Percentiles rank a stretch among this genome's conserved stretches.
These are phyloP conservation scores for Fusarium irregulare DNA, from an alignment of 2,329 filamentous ascomycete species.

Conservation along the genomic window DNA sequence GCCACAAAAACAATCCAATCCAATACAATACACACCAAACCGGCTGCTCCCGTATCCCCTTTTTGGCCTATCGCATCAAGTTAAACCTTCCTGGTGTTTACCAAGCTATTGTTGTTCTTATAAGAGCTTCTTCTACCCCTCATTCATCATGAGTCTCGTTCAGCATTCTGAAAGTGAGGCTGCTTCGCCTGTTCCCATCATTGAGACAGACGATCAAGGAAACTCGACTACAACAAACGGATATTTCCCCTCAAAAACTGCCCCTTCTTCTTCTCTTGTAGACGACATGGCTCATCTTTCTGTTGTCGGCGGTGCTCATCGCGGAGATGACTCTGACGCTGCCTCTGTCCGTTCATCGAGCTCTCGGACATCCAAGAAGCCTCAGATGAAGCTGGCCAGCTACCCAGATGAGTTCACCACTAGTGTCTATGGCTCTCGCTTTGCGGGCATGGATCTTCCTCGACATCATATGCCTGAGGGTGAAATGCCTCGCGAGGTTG, in stretches of 20 bases:
- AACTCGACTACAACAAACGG: conserved; percentile 44
- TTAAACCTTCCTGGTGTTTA: conserved; percentile 1
- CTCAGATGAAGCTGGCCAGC: conserved; percentile 61
- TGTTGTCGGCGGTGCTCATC: conserved; percentile 54
- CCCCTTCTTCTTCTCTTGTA: conserved; percentile 31
- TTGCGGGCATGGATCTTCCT: conserved; percentile 83
- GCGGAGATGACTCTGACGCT: conserved; percentile 45
- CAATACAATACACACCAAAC: neutral
- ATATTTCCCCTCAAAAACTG: conserved; percentile 42
- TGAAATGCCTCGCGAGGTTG: conserved; percentile 91
- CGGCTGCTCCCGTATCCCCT: conserved; percentile 31
- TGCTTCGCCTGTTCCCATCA: conserved; percentile 44
- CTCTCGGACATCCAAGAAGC: conserved; percentile 40
- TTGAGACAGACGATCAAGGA: conserved; percentile 49
- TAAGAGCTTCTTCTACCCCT: conserved; percentile 28
- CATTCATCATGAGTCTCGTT: conserved; percentile 42
- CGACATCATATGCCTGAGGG: conserved; percentile 86
- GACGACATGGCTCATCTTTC: conserved; percentile 64
- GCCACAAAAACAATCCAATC: conserved; percentile 11
- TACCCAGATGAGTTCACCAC: conserved; percentile 73
- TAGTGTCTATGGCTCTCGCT: conserved; percentile 88
- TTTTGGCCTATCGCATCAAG: conserved; percentile 4
- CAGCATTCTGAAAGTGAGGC: conserved; percentile 38
- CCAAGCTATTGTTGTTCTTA: neutral
- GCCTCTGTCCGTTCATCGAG: conserved; percentile 42